phyloP scores from a whole-genome alignment of 306 rosid genomes.

The Aeschynomene evenia region DNA sequence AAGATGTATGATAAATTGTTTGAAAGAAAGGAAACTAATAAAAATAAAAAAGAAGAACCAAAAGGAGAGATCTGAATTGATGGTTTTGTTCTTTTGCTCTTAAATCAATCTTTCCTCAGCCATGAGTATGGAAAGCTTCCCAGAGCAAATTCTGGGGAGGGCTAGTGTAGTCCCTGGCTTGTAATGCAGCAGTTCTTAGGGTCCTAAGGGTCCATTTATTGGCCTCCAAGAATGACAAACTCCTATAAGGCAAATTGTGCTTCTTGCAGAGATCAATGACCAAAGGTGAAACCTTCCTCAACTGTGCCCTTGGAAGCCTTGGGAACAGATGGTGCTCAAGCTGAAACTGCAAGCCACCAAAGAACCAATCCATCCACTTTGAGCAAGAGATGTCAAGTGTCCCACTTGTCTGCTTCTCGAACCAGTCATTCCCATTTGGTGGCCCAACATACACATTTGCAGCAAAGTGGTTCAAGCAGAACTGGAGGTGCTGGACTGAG shows the following conservation, averaged over 20 bases:
- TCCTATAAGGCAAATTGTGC: conserved; percentile 71
- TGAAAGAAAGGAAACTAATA: neutral
- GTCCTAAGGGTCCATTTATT: conserved; percentile 53
- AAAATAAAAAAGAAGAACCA: neutral
- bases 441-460: conserved; percentile 61
- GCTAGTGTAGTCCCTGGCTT: conserved; percentile 40
- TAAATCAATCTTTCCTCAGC: conserved; percentile 34
- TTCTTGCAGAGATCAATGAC: conserved; percentile 72
- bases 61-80: neutral
- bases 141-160: conserved; percentile 60
- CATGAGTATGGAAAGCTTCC: conserved; percentile 78
- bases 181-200: conserved; percentile 57
- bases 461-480: conserved; percentile 70
- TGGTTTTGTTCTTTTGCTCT: too few relatives aligned
- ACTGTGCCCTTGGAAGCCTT: conserved; percentile 61
- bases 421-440: conserved; percentile 73
- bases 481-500: conserved; percentile 67
- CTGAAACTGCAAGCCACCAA: conserved; percentile 74
- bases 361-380: conserved; percentile 78
- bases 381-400: conserved; percentile 68
- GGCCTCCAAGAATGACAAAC: conserved; percentile 63
- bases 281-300: conserved; percentile 65
- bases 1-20: neutral
- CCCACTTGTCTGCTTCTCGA: conserved; percentile 67
- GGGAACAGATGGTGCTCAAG: conserved; percentile 71